Conservation (phyloP, 768 basidiomycete species). For the Chiua virens region DNA sequence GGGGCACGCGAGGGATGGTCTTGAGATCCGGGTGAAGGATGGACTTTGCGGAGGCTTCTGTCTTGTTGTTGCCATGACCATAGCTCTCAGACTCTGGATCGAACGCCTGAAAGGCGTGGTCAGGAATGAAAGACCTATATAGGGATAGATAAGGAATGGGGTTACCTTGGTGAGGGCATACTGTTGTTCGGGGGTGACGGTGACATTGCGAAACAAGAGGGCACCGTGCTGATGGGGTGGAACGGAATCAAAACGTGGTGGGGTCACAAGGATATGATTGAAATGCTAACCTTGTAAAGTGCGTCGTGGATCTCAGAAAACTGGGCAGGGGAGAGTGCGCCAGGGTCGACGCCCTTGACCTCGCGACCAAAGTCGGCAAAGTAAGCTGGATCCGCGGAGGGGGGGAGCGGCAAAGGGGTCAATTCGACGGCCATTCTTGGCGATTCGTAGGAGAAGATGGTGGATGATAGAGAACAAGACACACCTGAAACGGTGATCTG, state of each 20-base stretch:
- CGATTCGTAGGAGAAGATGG: too few species aligned
- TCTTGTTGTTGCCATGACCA: constrained; percentile 90
- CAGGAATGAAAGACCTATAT: background rate
- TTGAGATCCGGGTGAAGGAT: constrained; percentile 89
- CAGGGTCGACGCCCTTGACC: constrained; percentile 74
- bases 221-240: constrained; percentile 53
- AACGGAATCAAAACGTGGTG: background rate
- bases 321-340: constrained; percentile 54
- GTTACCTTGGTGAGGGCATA: constrained; percentile 79
- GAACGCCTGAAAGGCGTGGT: constrained; percentile 58
- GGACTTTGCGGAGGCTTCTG: constrained; percentile 67
- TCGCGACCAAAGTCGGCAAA: constrained; percentile 74
- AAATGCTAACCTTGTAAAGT: constrained; percentile 65
- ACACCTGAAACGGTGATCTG: too few species aligned
- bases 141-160: background rate
- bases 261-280: background rate
- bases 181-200: constrained; percentile 78
- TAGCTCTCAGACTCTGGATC: constrained; percentile 64
- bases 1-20: constrained; percentile 84
- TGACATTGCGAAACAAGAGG: constrained; percentile 71
- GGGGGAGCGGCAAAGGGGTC: constrained; percentile 64
- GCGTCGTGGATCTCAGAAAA: constrained; percentile 68
- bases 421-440: constrained; percentile 64
- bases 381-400: constrained; percentile 65
- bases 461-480: too few species aligned